Evolutionary conservation across 352 stramenopile species (phyloP).

Genomic region (Globisporangium cederbergense): DNA sequence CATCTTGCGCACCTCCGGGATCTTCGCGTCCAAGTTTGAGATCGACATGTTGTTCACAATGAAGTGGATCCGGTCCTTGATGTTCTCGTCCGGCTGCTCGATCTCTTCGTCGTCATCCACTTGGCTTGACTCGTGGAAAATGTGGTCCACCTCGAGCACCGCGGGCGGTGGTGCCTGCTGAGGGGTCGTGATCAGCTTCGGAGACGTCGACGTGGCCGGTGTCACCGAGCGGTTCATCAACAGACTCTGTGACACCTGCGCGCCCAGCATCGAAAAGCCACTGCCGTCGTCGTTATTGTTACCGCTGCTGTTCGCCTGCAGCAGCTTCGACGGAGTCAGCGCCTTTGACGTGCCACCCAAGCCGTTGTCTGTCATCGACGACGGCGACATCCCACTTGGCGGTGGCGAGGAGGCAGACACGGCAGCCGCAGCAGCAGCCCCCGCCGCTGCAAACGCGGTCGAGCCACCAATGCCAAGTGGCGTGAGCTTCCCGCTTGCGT

Average conservation of each 20-base stretch:
- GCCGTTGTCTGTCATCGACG: conserved; percentile 1
- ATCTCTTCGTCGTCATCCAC: conserved; percentile 63
- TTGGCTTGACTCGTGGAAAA: conserved; percentile 71
- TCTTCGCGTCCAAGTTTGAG: conserved; percentile 96
- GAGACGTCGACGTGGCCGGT: conserved; percentile 26
- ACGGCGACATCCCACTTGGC: neutral
- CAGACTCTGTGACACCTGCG: conserved; percentile 28
- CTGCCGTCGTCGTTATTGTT: conserved; percentile 1
- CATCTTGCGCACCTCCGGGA: conserved; percentile 94
- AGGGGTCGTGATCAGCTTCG: conserved; percentile 35
- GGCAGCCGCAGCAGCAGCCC: conserved; percentile 13
- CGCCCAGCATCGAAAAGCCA: conserved; percentile 9
- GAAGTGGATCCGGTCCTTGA: conserved; percentile 98
- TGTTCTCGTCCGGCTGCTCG: conserved; percentile 67
- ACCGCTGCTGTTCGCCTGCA: conserved; percentile 7
- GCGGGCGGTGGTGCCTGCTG: conserved; percentile 38
- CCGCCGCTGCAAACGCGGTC: conserved; percentile 24
- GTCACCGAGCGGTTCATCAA: conserved; percentile 39
- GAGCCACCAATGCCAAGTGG: conserved; percentile 22
- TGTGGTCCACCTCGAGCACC: conserved; percentile 76
- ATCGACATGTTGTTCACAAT: conserved; percentile 99
- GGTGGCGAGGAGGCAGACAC: conserved; percentile 17
- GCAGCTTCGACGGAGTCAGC: conserved; percentile 20
- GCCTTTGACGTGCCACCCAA: conserved; percentile 7
- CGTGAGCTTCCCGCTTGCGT: conserved; percentile 21